Conservation (phyloP, 805 yeast genomes). For the Kazachstania viticola region DNA sequence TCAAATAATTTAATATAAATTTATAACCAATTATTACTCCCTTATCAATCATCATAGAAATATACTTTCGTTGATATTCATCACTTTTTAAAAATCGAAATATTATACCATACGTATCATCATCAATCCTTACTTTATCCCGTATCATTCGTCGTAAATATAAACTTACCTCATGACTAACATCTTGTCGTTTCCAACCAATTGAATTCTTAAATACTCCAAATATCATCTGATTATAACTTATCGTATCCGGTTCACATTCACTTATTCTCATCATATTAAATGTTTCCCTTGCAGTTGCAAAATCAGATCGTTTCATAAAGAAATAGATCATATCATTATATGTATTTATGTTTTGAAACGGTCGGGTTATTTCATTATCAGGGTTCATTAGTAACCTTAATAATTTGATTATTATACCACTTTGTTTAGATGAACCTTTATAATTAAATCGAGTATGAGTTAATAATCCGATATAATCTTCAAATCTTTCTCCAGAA, state of each 20-base stretch:
- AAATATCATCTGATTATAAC: constrained; percentile 30
- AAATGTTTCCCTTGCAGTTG: constrained; percentile 30
- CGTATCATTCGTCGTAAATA: constrained; percentile 26
- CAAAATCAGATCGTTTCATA: constrained; percentile 29
- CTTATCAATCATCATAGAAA: too few species aligned
- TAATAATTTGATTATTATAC: constrained; percentile 29
- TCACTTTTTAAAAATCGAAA: constrained; percentile 26
- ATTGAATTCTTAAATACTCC: constrained; percentile 21
- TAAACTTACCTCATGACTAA: constrained; percentile 19
- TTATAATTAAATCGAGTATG: constrained; percentile 29
- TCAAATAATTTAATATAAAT: too few species aligned
- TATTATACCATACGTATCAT: constrained; percentile 30
- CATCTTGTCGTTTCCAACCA: constrained; percentile 18
- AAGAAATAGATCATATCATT: constrained; percentile 32
- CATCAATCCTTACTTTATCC: constrained; percentile 22
- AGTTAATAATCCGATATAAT: constrained; percentile 24
- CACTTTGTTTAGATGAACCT: constrained; percentile 28
- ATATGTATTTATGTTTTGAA: constrained; percentile 25
- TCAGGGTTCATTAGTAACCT: constrained; percentile 31
- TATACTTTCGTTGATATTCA: too few species aligned
- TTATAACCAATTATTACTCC: too few species aligned
- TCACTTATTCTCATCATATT: constrained; percentile 30
- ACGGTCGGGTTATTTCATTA: constrained; percentile 23
- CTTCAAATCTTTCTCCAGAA: neutral
- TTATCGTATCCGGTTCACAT: constrained; percentile 26